Evolutionary conservation across 192 early-diverging fungal species (phyloP).

Genomic region (Jimgerdemannia lactiflua): DNA sequence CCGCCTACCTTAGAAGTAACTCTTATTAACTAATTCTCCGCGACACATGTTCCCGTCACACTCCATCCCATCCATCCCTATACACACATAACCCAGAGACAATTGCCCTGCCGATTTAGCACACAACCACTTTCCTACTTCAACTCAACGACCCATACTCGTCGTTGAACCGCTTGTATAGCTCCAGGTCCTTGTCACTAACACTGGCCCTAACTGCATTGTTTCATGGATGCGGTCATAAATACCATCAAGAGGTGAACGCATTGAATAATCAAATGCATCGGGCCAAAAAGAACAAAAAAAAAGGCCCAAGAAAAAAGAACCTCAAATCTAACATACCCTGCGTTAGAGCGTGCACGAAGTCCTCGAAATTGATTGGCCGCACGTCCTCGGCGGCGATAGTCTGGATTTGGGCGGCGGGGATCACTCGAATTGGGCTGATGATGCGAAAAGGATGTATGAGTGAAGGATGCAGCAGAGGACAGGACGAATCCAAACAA

Average conservation of each 20-base stretch:
- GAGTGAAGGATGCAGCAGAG: background rate
- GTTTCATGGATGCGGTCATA: background rate
- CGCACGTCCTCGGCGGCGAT: slow-evolving; percentile 63
- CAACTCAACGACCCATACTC: slow-evolving; percentile 57
- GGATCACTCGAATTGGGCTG: slow-evolving; percentile 46
- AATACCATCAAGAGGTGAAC: slow-evolving; percentile 3
- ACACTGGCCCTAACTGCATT: slow-evolving; percentile 74
- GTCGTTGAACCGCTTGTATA: slow-evolving; percentile 70
- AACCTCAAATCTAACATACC: slow-evolving; percentile 10
- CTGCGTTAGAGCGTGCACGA: slow-evolving; percentile 77
- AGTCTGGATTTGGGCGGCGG: slow-evolving; percentile 43
- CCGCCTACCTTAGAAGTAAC: too few relatives aligned
- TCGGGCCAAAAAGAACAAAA: background rate
- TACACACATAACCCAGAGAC: too few relatives aligned
- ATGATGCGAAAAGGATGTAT: slow-evolving; percentile 37
- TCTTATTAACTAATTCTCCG: too few relatives aligned
- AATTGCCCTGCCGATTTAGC: too few relatives aligned
- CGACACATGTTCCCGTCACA: too few relatives aligned
- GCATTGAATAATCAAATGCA: slow-evolving; percentile 4
- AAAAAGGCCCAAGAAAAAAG: background rate
- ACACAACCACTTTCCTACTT: background rate
- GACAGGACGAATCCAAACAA: background rate
- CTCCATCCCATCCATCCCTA: too few relatives aligned
- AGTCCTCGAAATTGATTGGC: slow-evolving; percentile 71
- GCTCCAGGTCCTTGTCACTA: slow-evolving; percentile 71